Percentiles rank a stretch among this genome's conserved stretches.
Evolutionary conservation across 345 rosid species (phyloP).

Genomic region (Ceriops decandra): DNA sequence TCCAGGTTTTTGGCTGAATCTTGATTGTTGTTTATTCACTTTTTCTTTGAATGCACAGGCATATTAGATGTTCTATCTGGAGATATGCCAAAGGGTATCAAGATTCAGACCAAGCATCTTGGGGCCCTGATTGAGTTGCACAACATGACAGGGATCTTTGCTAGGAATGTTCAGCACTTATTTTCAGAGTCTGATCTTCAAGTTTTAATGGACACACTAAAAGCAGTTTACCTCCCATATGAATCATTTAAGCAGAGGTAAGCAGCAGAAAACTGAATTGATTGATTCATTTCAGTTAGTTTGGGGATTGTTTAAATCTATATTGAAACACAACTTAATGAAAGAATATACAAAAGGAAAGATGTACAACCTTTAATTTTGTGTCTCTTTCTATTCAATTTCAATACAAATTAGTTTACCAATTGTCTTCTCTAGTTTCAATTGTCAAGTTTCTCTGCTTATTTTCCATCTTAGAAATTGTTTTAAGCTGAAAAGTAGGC

Average conservation of each 20-base stretch:
- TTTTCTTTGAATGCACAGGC: constrained; percentile 41
- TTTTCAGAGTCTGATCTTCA: constrained; percentile 82
- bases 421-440: neutral
- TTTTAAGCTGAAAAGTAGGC: no score
- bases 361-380: no score
- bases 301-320: neutral
- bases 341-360: no score
- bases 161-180: constrained; percentile 82
- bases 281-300: constrained; percentile 3
- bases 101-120: constrained; percentile 87
- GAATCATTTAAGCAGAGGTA: constrained; percentile 92
- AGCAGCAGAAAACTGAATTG: constrained; percentile 14
- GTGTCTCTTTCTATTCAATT: no score
- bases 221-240: constrained; percentile 83
- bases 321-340: neutral
- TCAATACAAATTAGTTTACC: no score
- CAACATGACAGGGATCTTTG: constrained; percentile 78
- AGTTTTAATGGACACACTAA: constrained; percentile 72
- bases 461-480: no score
- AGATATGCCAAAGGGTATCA: constrained; percentile 88
- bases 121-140: constrained; percentile 90
- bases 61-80: constrained; percentile 82
- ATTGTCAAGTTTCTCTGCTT: neutral
- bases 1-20: neutral
- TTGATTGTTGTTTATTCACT: constrained; percentile 7